Conservation (phyloP, 176 grass and related monocot genomes). For the Alloteropsis semialata region DNA sequence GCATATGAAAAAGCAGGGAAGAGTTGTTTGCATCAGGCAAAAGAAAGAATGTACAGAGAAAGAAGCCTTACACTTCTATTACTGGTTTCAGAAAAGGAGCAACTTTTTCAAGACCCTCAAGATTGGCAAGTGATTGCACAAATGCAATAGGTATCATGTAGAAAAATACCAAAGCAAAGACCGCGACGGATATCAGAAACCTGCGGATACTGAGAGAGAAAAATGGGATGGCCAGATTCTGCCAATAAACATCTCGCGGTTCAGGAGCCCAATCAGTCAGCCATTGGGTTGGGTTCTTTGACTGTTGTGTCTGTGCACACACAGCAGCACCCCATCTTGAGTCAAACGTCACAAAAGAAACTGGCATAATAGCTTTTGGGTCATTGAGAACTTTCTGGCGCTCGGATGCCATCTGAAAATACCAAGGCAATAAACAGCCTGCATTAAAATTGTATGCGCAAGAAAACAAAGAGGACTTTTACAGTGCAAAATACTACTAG, state of each 20-base stretch:
- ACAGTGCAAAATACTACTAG: too few species aligned
- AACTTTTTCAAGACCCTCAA: slow-evolving; percentile 96
- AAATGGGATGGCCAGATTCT: slow-evolving; percentile 94
- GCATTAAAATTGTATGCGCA: not conserved
- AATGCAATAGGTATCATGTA: slow-evolving; percentile 98
- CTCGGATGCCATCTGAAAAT: slow-evolving; percentile 70
- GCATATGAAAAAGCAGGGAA: not conserved
- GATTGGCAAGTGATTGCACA: slow-evolving; percentile 99
- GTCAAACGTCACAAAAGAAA: slow-evolving; percentile 96
- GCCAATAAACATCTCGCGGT: slow-evolving; percentile 94
- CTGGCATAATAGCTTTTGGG: slow-evolving; percentile 89
- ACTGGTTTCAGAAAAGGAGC: slow-evolving; percentile 89
- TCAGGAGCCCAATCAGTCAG: slow-evolving; percentile 95
- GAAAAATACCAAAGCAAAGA: slow-evolving; percentile 91
- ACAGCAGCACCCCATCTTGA: slow-evolving; percentile 97
- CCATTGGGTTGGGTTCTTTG: slow-evolving; percentile 88
- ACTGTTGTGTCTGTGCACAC: slow-evolving; percentile 96
- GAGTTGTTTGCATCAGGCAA: not conserved
- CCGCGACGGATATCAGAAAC: slow-evolving; percentile 69
- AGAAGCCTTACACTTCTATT: slow-evolving; percentile 72
- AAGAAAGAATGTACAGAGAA: slow-evolving; percentile 6
- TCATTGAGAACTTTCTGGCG: slow-evolving; percentile 79
- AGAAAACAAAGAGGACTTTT: not conserved
- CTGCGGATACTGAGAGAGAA: slow-evolving; percentile 89
- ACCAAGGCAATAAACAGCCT: not conserved